Evolutionary conservation across 2,329 filamentous ascomycete species (phyloP).

Genomic region (Colletotrichum shisoi): DNA sequence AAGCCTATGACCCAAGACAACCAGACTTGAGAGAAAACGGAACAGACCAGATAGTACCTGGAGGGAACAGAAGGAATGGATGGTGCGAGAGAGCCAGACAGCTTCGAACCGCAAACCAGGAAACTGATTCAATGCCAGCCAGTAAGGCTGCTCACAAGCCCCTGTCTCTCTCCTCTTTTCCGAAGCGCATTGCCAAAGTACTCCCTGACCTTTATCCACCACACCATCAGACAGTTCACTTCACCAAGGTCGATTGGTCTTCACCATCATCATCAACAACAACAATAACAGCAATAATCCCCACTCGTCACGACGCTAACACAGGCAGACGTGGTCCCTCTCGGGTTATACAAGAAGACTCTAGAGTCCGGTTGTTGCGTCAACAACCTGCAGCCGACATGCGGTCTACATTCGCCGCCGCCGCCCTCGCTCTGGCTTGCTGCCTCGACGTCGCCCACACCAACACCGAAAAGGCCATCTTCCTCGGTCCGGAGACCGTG

Average conservation of each 20-base stretch:
- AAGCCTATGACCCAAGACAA: not conserved
- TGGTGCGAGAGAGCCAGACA: not conserved
- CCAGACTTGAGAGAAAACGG: not conserved
- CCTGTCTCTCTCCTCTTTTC: slow-evolving; percentile 3
- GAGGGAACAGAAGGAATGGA: not conserved
- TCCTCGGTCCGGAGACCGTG: slow-evolving; percentile 72
- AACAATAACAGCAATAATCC: not conserved
- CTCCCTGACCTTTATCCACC: not conserved
- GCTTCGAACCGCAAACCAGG: not conserved
- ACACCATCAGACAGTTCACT: slow-evolving; percentile 4
- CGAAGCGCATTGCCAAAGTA: not conserved
- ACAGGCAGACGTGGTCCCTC: slow-evolving; percentile 12
- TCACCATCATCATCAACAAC: not conserved
- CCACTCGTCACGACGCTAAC: not conserved
- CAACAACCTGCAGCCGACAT: not conserved
- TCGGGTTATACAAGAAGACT: no score
- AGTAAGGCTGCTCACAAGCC: slow-evolving; percentile 5
- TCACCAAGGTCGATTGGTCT: not conserved
- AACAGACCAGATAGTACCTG: not conserved
- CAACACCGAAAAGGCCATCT: slow-evolving; percentile 93
- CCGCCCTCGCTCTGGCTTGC: slow-evolving; percentile 15
- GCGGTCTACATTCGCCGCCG: slow-evolving; percentile 1
- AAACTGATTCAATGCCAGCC: not conserved
- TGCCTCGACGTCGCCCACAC: slow-evolving; percentile 51
- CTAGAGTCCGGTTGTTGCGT: not conserved